Conservation (phyloP, 306 rosid genomes). For the Trifolium subterraneum region DNA sequence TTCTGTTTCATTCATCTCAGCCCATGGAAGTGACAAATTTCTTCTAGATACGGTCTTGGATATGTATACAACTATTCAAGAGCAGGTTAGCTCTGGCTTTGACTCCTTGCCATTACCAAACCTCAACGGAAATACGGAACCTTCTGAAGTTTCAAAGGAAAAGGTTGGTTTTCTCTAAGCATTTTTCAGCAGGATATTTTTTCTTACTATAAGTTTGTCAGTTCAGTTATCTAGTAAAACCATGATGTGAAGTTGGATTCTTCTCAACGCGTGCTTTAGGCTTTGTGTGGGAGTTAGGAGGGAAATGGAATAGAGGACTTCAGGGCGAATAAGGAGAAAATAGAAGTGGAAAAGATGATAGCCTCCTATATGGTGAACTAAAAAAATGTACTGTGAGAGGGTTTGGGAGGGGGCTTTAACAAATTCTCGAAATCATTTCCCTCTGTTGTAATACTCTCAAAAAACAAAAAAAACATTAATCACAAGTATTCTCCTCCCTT, state of each 20-base stretch:
- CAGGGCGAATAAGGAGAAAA: background rate
- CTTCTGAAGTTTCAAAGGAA: slow-evolving; percentile 81
- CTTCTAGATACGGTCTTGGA: slow-evolving; percentile 87
- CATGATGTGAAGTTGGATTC: background rate
- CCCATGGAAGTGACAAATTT: slow-evolving; percentile 82
- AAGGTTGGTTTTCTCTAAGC: slow-evolving; percentile 59
- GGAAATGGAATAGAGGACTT: background rate
- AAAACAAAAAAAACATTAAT: no score
- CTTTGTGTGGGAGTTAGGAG: background rate
- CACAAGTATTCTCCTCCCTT: background rate
- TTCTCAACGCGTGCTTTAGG: background rate
- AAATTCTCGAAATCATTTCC: background rate
- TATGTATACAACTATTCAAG: slow-evolving; percentile 66
- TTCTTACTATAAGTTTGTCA: background rate
- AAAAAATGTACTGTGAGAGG: background rate
- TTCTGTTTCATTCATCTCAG: slow-evolving; percentile 74
- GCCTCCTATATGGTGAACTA: background rate
- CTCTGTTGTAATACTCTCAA: background rate
- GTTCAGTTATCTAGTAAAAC: background rate
- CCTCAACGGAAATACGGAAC: slow-evolving; percentile 68
- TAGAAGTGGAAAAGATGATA: background rate
- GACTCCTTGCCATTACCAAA: slow-evolving; percentile 52
- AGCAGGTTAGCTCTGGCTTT: slow-evolving; percentile 58
- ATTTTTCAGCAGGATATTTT: background rate
- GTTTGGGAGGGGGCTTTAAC: background rate